phyloP scores from a whole-genome alignment of 2,329 filamentous ascomycete species.

The Pestalotiopsis fici region DNA sequence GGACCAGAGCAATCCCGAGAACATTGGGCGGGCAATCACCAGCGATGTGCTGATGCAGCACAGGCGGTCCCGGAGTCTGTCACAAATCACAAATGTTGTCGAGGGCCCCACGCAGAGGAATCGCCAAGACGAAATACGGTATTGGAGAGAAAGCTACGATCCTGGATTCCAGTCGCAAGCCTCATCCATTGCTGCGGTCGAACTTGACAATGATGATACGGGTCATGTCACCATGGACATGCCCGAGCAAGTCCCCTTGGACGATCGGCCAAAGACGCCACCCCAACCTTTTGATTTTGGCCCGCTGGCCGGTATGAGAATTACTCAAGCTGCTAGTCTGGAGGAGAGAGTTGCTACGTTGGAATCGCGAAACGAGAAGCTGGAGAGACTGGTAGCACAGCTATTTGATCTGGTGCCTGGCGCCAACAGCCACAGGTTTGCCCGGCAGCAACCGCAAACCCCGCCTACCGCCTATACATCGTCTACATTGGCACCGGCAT shows the following conservation, averaged over 20 bases:
- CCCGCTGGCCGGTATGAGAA: conserved; percentile 54
- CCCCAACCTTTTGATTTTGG: conserved; percentile 58
- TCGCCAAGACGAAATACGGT: conserved; percentile 64
- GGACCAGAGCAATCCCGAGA: conserved; percentile 45
- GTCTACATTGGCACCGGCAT: conserved; percentile 27
- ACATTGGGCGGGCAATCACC: conserved; percentile 64
- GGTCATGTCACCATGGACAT: conserved; percentile 30
- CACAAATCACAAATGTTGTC: conserved; percentile 43
- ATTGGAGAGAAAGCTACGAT: conserved; percentile 64
- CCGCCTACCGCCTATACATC: conserved; percentile 25
- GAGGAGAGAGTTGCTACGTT: conserved; percentile 54
- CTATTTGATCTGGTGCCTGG: conserved; percentile 48
- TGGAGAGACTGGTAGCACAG: conserved; percentile 55
- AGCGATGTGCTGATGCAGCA: conserved; percentile 51
- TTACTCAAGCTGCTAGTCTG: conserved; percentile 54
- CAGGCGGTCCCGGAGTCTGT: conserved; percentile 61
- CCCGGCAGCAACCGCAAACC: conserved; percentile 21
- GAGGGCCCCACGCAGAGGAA: conserved; percentile 41
- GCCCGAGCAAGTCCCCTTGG: conserved; percentile 27
- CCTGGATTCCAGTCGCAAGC: conserved; percentile 51
- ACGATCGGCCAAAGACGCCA: conserved; percentile 35
- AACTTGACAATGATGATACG: conserved; percentile 34
- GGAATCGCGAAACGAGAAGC: conserved; percentile 51
- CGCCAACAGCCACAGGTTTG: conserved; percentile 33
- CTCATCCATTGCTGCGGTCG: conserved; percentile 35